Base-by-base conservation (phyloP, 129 eudicot genomes). In the Centrapalus pauciflorus region DNA sequence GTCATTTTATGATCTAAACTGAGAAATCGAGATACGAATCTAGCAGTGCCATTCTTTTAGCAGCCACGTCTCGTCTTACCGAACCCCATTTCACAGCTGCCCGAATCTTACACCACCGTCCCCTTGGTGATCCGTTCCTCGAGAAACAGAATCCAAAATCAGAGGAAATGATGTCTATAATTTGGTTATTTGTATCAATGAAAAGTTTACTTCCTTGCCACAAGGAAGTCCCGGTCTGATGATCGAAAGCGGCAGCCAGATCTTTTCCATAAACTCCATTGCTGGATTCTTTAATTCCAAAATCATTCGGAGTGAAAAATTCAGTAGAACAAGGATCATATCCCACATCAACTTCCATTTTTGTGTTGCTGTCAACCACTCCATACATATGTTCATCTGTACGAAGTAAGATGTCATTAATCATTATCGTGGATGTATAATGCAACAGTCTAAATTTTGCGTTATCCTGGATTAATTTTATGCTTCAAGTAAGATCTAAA, bases 41-140 rank as follows among this genome's bases (percentile, higher is more conserved):
- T 35, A 48, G 10, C 2, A 56, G 66, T 7, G 69, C 79, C 63
- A 17, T 74, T 70, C 33, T 79, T 74, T 74, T 79, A 5, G 83
- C 80, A 34, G 80, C 80, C 77, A 79, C 79, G 14, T 79, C 72
- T 14, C 76, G 73, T 59, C 83, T 60, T 4, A 79, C 79, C 2
- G 75, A 73, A 40, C 50, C 79, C 79, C 75, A 77, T 35, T 77
- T 77, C 7, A 77, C 45, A 33, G 82, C 77, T 19, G 82, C 82
- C 50, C 82, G 76, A 49, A 77, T 64, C 77, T 77, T 77, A 51
- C 82, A 77, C 80, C 82, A 77, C 57, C 64, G 58, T 5, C 73
- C 73, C 41, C 77, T 60, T 1, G 82, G 82, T 26, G 76, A 64
- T 24, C 69, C 77, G 4, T 51, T 68, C 11, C 69, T 37, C 1